Percentiles rank a stretch among this genome's conserved stretches.
These are phyloP conservation scores for Trichoderma erinaceum DNA, from an alignment of 495 filamentous ascomycete genomes.

Conservation along the genomic window DNA sequence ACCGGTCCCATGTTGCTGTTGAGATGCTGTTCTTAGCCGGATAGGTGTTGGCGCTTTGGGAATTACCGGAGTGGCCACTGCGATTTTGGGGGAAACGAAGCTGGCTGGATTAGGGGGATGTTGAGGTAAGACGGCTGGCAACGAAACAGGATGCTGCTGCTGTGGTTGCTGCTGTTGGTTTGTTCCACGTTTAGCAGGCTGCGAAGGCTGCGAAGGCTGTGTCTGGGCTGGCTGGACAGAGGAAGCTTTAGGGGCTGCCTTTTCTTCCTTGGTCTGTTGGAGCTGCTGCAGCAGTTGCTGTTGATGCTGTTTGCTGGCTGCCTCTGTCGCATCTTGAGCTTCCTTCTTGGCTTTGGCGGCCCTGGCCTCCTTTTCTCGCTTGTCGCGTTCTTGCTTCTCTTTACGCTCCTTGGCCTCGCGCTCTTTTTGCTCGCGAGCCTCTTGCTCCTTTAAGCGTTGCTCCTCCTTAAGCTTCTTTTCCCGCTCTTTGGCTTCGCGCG, in stretches of 20 bases:
- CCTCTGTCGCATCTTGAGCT: slow-evolving; percentile 33
- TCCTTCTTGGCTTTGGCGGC: slow-evolving; percentile 40
- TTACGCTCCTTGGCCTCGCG: slow-evolving; percentile 66
- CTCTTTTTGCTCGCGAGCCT: slow-evolving; percentile 51
- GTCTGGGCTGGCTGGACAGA: slow-evolving; percentile 33
- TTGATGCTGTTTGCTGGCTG: slow-evolving; percentile 44
- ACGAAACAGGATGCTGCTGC: slow-evolving; percentile 42
- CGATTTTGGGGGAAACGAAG: slow-evolving; percentile 70
- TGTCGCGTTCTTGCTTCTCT: slow-evolving; percentile 59
- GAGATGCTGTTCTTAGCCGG: slow-evolving; percentile 68
- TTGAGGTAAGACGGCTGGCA: slow-evolving; percentile 46
- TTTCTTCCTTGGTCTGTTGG: slow-evolving; percentile 44
- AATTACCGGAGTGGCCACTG: slow-evolving; percentile 70
- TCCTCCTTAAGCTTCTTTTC: slow-evolving; percentile 58
- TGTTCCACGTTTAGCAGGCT: slow-evolving; percentile 26
- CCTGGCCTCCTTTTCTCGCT: slow-evolving; percentile 43
- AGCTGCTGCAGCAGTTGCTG: slow-evolving; percentile 26
- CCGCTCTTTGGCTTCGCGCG: slow-evolving; percentile 60
- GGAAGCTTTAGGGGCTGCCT: slow-evolving; percentile 33
- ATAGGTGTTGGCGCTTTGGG: slow-evolving; percentile 78
- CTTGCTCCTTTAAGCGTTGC: slow-evolving; percentile 42
- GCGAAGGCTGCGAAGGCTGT: slow-evolving; percentile 43
- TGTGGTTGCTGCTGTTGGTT: not conserved
- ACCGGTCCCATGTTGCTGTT: slow-evolving; percentile 76
- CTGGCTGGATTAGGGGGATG: slow-evolving; percentile 28